Conservation (phyloP, 192 early-diverging fungal genomes). For the Rhizoclosmatium globosum region DNA sequence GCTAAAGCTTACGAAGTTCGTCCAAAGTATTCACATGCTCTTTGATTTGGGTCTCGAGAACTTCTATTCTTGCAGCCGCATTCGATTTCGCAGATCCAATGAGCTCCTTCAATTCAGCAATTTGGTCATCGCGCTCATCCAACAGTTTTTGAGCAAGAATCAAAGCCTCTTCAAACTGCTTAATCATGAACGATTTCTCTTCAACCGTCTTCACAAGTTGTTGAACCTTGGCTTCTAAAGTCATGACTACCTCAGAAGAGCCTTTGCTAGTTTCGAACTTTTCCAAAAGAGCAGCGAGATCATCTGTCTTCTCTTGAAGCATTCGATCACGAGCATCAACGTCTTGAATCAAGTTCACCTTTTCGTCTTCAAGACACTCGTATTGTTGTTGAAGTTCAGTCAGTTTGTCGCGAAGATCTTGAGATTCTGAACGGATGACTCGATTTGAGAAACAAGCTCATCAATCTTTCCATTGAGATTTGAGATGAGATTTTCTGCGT, state of each 20-base stretch:
- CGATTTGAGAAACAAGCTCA: neutral
- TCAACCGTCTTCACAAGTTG: neutral
- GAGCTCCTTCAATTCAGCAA: neutral
- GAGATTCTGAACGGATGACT: neutral
- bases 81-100: neutral
- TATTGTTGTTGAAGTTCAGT: neutral
- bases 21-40: neutral
- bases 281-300: neutral
- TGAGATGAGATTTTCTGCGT: neutral
- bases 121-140: conserved; percentile 19
- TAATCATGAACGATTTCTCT: conserved; percentile 12
- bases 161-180: conserved; percentile 27
- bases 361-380: conserved; percentile 24
- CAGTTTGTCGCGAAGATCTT: neutral
- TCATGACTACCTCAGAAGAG: neutral
- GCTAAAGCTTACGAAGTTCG: too few species aligned
- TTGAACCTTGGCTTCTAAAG: neutral
- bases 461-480: neutral
- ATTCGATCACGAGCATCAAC: neutral
- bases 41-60: neutral
- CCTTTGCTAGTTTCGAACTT: neutral
- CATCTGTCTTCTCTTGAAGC: neutral
- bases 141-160: conserved; percentile 26
- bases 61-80: neutral
- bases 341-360: conserved; percentile 13